Evolutionary conservation across 805 yeast genomes (phyloP).

Genomic region (Debaryomyces prosopidis): DNA sequence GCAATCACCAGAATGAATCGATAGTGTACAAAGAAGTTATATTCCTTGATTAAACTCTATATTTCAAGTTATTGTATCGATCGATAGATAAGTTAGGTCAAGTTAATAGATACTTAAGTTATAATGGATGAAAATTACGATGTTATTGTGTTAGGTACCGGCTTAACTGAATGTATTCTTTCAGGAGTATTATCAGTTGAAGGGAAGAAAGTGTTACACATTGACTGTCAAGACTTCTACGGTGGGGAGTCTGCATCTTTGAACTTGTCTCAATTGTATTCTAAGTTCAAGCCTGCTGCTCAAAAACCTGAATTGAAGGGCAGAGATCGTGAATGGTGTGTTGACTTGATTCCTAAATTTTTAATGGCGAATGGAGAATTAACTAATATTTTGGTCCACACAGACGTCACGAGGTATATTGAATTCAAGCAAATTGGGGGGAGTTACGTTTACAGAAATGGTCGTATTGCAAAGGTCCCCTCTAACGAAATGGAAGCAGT

Average conservation of each 20-base stretch:
- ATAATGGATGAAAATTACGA: conserved; percentile 94
- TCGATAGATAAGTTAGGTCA: not conserved
- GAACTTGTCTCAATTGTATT: conserved; percentile 66
- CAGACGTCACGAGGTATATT: conserved; percentile 92
- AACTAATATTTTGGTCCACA: conserved; percentile 91
- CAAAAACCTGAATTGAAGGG: conserved; percentile 77
- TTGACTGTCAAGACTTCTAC: conserved; percentile 93
- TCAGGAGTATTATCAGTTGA: conserved; percentile 96
- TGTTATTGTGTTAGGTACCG: conserved; percentile 91
- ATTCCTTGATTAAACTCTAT: not conserved
- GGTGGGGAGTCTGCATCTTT: conserved; percentile 93
- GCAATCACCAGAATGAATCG: conserved; percentile 1
- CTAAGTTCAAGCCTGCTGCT: conserved; percentile 78
- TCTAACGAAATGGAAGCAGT: conserved; percentile 89
- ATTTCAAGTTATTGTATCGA: not conserved
- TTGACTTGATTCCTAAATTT: conserved; percentile 94
- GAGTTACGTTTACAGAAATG: conserved; percentile 86
- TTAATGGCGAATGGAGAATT: conserved; percentile 97
- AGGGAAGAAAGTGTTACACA: conserved; percentile 95
- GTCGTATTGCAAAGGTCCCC: conserved; percentile 93
- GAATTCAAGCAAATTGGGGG: conserved; percentile 98
- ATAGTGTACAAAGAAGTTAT: not conserved
- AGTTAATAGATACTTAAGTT: conserved; percentile 1
- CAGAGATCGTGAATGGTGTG: conserved; percentile 96
- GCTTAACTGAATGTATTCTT: conserved; percentile 94